Percentiles rank a stretch among this genome's conserved stretches.
Evolutionary conservation across 176 grass and related monocot genomes (phyloP).

Genomic region (Phoenix dactylifera): DNA sequence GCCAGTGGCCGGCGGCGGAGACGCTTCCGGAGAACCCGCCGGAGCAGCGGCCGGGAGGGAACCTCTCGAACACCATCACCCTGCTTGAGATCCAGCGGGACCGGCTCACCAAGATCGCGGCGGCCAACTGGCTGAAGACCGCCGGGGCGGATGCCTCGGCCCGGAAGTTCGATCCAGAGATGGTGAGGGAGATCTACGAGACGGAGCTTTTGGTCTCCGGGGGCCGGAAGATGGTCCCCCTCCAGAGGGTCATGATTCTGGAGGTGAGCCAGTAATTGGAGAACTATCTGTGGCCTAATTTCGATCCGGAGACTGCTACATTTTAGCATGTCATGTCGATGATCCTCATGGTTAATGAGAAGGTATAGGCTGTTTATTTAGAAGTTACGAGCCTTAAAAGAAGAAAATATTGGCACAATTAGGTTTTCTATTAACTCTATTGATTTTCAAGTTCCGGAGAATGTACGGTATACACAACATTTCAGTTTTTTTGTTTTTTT

Average conservation of each 20-base stretch:
- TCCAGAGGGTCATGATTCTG: constrained; percentile 92
- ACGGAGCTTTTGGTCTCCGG: constrained; percentile 46
- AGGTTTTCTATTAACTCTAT: no score
- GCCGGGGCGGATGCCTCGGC: neutral
- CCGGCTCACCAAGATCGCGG: constrained; percentile 59
- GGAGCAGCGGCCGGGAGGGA: constrained; percentile 20
- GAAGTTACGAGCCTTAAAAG: no score
- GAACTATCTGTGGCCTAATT: constrained; percentile 96
- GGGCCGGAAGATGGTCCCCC: constrained; percentile 63
- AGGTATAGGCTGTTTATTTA: constrained; percentile 23
- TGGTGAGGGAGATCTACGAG: constrained; percentile 74
- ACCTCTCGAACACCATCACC: constrained; percentile 34
- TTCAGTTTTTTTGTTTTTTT: no score
- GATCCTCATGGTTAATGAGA: constrained; percentile 91
- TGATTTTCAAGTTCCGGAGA: constrained; percentile 62
- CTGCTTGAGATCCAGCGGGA: constrained; percentile 87
- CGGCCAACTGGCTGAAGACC: constrained; percentile 51
- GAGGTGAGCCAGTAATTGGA: constrained; percentile 98
- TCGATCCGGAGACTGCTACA: constrained; percentile 40
- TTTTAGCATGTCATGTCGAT: constrained; percentile 96
- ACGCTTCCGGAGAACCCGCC: constrained; percentile 29
- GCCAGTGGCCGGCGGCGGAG: constrained; percentile 7
- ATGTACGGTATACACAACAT: constrained; percentile 7
- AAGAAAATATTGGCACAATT: no score
- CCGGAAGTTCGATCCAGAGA: constrained; percentile 47